Conservation (phyloP, 306 rosid genomes). For the Spatholobus suberectus region DNA sequence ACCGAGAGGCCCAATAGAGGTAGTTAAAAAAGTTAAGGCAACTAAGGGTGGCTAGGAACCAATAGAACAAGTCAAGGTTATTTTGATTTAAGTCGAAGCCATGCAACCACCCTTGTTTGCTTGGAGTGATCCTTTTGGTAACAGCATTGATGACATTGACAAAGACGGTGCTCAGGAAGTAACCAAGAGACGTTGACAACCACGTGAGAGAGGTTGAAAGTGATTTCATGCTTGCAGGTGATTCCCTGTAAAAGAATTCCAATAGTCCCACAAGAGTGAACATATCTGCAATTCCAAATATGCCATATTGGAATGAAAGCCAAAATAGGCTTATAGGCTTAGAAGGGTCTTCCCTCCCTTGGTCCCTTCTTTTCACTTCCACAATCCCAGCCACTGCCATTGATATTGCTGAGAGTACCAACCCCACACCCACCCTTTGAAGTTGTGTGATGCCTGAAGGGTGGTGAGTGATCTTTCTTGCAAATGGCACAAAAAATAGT, state of each 20-base stretch:
- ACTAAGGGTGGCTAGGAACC: conserved; percentile 81
- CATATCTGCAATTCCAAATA: conserved; percentile 91
- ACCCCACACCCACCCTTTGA: conserved; percentile 83
- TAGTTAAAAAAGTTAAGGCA: conserved; percentile 69
- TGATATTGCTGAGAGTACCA: conserved; percentile 70
- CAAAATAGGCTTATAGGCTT: conserved; percentile 69
- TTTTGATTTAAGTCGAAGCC: conserved; percentile 61
- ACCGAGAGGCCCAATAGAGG: conserved; percentile 69
- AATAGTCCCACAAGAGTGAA: conserved; percentile 83
- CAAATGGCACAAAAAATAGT: conserved; percentile 73
- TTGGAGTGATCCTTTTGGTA: conserved; percentile 57
- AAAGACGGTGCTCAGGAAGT: conserved; percentile 66
- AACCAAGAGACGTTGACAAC: conserved; percentile 73
- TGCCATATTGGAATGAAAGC: conserved; percentile 78
- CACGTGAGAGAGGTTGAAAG: conserved; percentile 78
- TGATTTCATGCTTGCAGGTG: conserved; percentile 79
- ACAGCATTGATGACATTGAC: conserved; percentile 68
- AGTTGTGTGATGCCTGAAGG: conserved; percentile 88
- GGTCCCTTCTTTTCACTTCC: conserved; percentile 70
- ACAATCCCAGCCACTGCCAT: conserved; percentile 76
- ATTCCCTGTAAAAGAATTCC: conserved; percentile 81
- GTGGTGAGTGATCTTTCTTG: conserved; percentile 69
- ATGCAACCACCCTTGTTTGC: conserved; percentile 72
- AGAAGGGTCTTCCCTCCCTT: conserved; percentile 48
- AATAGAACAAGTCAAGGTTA: conserved; percentile 73